Conservation (phyloP, 192 early-diverging fungal species). For the Dissophora ornata region DNA sequence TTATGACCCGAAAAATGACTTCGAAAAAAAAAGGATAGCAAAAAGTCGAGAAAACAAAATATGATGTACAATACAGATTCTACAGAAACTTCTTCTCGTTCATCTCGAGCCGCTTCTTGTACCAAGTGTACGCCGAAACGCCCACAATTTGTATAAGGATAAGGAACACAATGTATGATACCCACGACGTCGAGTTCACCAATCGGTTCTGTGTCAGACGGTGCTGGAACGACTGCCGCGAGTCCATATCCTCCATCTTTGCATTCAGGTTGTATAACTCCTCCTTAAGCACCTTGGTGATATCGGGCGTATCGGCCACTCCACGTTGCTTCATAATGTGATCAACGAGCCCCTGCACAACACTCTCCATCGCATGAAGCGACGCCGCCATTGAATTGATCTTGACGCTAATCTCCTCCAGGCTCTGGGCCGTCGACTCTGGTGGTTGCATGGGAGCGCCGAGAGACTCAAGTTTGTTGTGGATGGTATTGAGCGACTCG, state of each 20-base stretch:
- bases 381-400: constrained; percentile 33
- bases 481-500: constrained; percentile 48
- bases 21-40: too few relatives aligned
- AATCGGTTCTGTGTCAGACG: constrained; percentile 39
- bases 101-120: constrained; percentile 39
- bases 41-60: too few relatives aligned
- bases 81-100: constrained; percentile 54
- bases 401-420: constrained; percentile 39
- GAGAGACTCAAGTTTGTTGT: constrained; percentile 41
- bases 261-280: constrained; percentile 32
- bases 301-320: background rate
- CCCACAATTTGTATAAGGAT: constrained; percentile 39
- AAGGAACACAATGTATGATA: constrained; percentile 38
- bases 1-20: too few relatives aligned
- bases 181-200: constrained; percentile 44
- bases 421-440: constrained; percentile 16
- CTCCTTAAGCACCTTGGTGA: constrained; percentile 42
- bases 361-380: constrained; percentile 47
- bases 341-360: constrained; percentile 49
- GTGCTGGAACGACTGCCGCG: constrained; percentile 42
- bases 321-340: constrained; percentile 37
- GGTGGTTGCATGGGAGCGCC: constrained; percentile 39
- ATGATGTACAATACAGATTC: too few relatives aligned
- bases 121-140: constrained; percentile 43
- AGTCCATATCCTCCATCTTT: constrained; percentile 54